A percentile compares a stretch with the other conserved stretches of the same genome.
These are phyloP conservation scores for Spiromastix sp. DNA, from an alignment of 2,329 filamentous ascomycete species.

Conservation along the genomic window DNA sequence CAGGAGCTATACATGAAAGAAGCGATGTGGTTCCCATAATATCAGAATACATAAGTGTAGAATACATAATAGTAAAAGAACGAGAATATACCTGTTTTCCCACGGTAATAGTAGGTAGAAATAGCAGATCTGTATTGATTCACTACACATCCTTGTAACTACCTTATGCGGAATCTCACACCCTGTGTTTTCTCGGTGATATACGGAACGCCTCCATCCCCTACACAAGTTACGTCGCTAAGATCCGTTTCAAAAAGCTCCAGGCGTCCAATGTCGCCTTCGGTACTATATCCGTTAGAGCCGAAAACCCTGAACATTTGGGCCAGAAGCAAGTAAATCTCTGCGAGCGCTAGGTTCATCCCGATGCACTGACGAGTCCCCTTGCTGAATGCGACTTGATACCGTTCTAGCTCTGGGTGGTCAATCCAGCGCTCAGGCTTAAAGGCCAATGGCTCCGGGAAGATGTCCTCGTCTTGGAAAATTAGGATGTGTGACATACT, in stretches of 20 bases:
- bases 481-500: conserved; percentile 36
- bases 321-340: conserved; percentile 15
- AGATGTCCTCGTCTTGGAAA: conserved; percentile 25
- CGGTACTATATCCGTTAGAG: not conserved
- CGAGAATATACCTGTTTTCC: too few relatives aligned
- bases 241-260: conserved; percentile 11
- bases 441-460: conserved; percentile 15
- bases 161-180: not conserved
- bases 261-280: conserved; percentile 1
- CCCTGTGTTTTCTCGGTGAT: not conserved
- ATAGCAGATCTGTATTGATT: too few relatives aligned
- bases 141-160: too few relatives aligned
- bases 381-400: conserved; percentile 10
- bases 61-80: too few relatives aligned
- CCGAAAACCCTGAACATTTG: conserved; percentile 9
- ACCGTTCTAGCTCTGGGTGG: conserved; percentile 8
- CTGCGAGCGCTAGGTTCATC: conserved; percentile 19
- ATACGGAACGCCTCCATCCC: not conserved
- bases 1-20: too few relatives aligned
- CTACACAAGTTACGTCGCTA: not conserved
- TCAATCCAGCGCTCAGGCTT: conserved; percentile 22
- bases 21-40: too few relatives aligned
- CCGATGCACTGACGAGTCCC: conserved; percentile 19
- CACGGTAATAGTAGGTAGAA: too few relatives aligned
- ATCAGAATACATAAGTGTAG: too few relatives aligned